phyloP scores from a whole-genome alignment of 495 filamentous ascomycete genomes.

The Talaromyces proteolyticus region DNA sequence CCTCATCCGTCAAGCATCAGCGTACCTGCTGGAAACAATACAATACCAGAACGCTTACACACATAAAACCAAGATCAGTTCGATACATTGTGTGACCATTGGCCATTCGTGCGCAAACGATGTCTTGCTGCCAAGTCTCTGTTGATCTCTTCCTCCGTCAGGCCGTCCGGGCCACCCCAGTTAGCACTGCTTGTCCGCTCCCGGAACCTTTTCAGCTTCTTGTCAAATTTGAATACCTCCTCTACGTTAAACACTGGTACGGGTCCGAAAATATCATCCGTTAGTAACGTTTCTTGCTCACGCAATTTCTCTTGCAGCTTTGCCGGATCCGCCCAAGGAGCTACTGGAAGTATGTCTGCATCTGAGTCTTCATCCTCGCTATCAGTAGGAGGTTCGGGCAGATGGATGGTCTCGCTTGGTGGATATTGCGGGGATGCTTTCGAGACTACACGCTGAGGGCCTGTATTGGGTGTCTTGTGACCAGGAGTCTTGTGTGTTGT shows the following conservation, averaged over 20 bases:
- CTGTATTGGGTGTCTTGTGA: conserved; percentile 32
- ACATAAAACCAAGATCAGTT: background rate
- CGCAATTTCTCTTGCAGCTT: conserved; percentile 62
- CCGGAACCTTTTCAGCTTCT: conserved; percentile 77
- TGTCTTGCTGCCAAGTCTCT: conserved; percentile 76
- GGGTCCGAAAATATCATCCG: conserved; percentile 83
- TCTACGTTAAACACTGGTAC: conserved; percentile 85
- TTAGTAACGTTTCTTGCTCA: conserved; percentile 76
- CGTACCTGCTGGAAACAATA: background rate
- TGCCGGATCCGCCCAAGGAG: conserved; percentile 81
- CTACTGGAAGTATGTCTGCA: conserved; percentile 51
- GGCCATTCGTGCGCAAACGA: conserved; percentile 74
- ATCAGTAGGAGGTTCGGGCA: conserved; percentile 86
- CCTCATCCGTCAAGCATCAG: background rate
- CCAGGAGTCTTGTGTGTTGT: conserved; percentile 54
- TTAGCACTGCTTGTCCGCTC: conserved; percentile 87
- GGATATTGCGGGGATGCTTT: conserved; percentile 74
- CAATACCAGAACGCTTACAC: background rate
- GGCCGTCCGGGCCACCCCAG: conserved; percentile 76
- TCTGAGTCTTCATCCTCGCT: conserved; percentile 76
- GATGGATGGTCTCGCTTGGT: conserved; percentile 72
- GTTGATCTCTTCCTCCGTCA: conserved; percentile 84
- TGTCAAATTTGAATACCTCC: conserved; percentile 83
- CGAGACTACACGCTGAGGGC: conserved; percentile 35
- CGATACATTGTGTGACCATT: conserved; percentile 56